Evolutionary conservation across 192 early-diverging fungal species (phyloP).

Genomic region (Coemansia interrupta): DNA sequence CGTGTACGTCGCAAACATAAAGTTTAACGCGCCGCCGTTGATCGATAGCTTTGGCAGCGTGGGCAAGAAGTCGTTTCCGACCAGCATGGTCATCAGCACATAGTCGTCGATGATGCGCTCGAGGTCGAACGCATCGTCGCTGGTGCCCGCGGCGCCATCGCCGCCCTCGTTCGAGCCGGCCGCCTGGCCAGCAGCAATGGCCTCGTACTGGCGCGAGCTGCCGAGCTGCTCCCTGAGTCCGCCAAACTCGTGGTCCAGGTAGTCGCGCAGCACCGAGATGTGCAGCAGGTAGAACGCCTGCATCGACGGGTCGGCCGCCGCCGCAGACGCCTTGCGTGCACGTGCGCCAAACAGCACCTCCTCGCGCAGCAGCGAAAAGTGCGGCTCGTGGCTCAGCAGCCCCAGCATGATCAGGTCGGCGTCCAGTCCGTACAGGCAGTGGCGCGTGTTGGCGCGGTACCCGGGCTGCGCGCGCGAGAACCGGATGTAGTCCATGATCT

Average conservation of each 20-base stretch:
- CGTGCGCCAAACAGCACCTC: constrained; percentile 76
- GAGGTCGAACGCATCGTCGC: constrained; percentile 62
- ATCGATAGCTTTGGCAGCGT: constrained; percentile 92
- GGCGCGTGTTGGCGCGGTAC: constrained; percentile 84
- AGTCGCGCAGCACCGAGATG: constrained; percentile 83
- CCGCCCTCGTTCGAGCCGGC: background rate
- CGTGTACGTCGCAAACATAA: constrained; percentile 67
- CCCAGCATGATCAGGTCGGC: constrained; percentile 98
- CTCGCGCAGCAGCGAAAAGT: constrained; percentile 94
- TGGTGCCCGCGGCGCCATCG: background rate
- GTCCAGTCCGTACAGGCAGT: constrained; percentile 96
- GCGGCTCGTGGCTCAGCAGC: constrained; percentile 91
- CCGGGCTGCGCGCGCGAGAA: constrained; percentile 72
- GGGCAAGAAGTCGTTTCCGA: constrained; percentile 98
- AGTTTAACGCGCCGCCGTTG: constrained; percentile 77
- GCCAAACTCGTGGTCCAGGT: constrained; percentile 83
- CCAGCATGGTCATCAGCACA: constrained; percentile 87
- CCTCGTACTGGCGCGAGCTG: constrained; percentile 51
- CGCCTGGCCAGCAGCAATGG: constrained; percentile 26
- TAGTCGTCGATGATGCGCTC: constrained; percentile 97
- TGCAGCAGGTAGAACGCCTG: constrained; percentile 76
- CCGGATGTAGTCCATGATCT: constrained; percentile 99
- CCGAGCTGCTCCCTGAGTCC: constrained; percentile 35
- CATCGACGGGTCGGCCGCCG: constrained; percentile 36
- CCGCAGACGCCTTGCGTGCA: constrained; percentile 21